Evolutionary conservation across 176 grass and related monocot species (phyloP).

Genomic region (Carex cristatella): DNA sequence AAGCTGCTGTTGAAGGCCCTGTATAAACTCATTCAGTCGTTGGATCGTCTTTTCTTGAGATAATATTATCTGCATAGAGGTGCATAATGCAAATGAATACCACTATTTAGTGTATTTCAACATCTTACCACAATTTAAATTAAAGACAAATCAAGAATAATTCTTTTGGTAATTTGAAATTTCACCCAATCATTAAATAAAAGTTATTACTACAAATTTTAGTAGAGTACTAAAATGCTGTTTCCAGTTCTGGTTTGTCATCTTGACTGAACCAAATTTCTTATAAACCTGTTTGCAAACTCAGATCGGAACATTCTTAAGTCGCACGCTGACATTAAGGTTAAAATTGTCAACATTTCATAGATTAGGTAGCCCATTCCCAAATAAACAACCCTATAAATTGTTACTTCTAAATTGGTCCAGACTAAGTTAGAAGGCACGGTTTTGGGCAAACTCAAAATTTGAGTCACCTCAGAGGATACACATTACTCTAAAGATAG

Average conservation of each 20-base stretch:
- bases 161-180: neutral
- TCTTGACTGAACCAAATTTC: neutral
- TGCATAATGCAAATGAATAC: neutral
- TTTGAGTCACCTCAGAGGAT: too few relatives aligned
- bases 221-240: neutral
- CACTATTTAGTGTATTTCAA: neutral
- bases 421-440: too few relatives aligned
- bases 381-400: too few relatives aligned
- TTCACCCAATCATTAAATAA: neutral
- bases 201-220: neutral
- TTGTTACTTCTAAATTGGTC: too few relatives aligned
- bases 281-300: neutral
- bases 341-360: neutral
- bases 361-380: neutral
- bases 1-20: slow-evolving; percentile 66
- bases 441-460: too few relatives aligned
- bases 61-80: slow-evolving; percentile 60
- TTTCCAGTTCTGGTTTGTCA: neutral
- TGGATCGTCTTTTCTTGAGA: slow-evolving; percentile 91
- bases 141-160: neutral
- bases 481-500: neutral
- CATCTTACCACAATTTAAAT: neutral
- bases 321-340: neutral
- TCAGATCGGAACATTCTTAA: neutral
- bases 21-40: slow-evolving; percentile 54